Evolutionary conservation across 164 flowering plant genomes (phyloP), one percentile per base, ranked within the genome.

Genomic region (Protea cynaroides): DNA sequence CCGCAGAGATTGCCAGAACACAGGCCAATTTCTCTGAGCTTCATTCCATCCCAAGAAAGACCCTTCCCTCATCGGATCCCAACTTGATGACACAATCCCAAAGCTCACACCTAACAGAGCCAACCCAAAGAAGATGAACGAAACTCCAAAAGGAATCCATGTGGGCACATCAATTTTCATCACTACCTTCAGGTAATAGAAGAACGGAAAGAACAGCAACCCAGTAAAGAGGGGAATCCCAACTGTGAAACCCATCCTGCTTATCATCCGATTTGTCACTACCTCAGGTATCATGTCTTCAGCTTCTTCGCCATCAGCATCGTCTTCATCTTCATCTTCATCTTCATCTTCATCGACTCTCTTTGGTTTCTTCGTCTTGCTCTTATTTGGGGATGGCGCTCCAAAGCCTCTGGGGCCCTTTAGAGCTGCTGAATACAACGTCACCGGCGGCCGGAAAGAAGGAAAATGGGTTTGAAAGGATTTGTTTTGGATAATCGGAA

Each of bases 11-110:
- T 85, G 82, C 98, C 91, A 94, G 61, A 94, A 94, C 22, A 90
- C 95, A 62, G 98, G 98, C 97, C 97, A 90, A 72, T 94, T 94
- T 80, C 76, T 91, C 79, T 74, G 72, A 68, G 98, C 96, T 68
- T 94, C 98, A 59, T 73, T 87, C 96, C 97, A 90, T 1, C 98
- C 96, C 81, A 86, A 76, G 37, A 89, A 68, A 0, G 98, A 90
- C 15, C 92, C 92, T 72, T 86, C 87, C 49, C 88, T 78, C 78
- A 87, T 11, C 0, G 98, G 98, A 73, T 94, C 98, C 98, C 98
- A 94, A 72, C 96, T 91, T 22, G 99, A 74, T 17, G 97, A 94
- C 63, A 94, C 97, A 66, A 91, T 90, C 55, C 97, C 96, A 73
- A 89, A 91, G 69, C 96, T 90, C 58, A 94, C 87, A 0, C 99